Evolutionary conservation across 306 rosid species (phyloP), one percentile per base, ranked within the genome.

Genomic region (Cicer bijugum): DNA sequence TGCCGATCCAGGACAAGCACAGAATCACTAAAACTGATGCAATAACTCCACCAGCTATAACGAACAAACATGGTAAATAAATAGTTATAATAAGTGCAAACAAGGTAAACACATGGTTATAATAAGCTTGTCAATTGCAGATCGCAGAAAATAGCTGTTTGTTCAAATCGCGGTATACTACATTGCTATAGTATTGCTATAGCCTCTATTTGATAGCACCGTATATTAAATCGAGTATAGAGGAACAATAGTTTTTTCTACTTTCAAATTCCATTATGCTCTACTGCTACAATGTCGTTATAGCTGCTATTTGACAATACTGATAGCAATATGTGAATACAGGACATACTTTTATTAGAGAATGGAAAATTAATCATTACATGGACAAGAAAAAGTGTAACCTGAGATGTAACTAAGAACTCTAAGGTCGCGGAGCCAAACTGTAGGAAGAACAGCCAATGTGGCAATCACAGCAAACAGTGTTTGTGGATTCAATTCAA

Each of bases 401-500:
- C 98, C 98, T 53, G 98, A 95, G 69, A 95, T 90, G 77, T 90
- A 95, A 78, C 99, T 95, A 57, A 95, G 93, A 78, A 95, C 62
- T 38, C 93, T 91, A 48, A 95, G 89, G 83, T 95, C 99, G 2
- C 97, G 91, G 44, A 95, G 99, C 91, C 89, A 87, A 78, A 88
- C 95, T 1, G 99, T 95, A 8, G 99, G 99, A 85, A 95, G 97
- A 88, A 95, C 97, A 57, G 97, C 97, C 61, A 95, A 79, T 82
- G 99, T 59, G 56, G 99, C 74, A 48, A 84, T 9, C 46, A 91
- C 56, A 38, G 97, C 99, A 72, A 95, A 95, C 46, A 95, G 62
- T 75, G 89, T 45, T 12, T 64, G 92, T 5, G 97, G 63, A 78
- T 75, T 46, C 74, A 91, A 48, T 71, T 83, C 81, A 38, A 81